A percentile compares a stretch with the other conserved stretches of the same genome.
These are phyloP conservation scores for Leonotis leonurus DNA, from an alignment of 257 asterid genomes.

Conservation along the genomic window DNA sequence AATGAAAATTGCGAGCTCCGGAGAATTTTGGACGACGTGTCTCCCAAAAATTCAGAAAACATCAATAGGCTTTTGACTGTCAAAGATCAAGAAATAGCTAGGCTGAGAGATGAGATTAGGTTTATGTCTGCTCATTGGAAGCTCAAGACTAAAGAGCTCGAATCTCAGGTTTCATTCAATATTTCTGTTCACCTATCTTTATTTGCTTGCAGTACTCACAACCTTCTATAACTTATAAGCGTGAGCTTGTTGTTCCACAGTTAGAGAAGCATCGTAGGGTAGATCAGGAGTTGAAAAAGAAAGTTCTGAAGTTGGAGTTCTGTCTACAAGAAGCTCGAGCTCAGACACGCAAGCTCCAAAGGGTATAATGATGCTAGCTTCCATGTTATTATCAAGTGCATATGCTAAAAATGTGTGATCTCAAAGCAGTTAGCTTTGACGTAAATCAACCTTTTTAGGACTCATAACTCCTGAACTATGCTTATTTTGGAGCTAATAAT, in stretches of 20 bases:
- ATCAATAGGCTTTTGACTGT: constrained; percentile 52
- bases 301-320: constrained; percentile 72
- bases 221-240: neutral
- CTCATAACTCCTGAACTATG: neutral
- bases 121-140: constrained; percentile 89
- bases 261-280: constrained; percentile 83
- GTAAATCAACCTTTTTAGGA: no score
- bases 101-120: constrained; percentile 70
- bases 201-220: neutral
- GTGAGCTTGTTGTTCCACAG: constrained; percentile 23
- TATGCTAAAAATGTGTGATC: no score
- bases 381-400: neutral
- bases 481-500: no score
- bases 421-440: neutral
- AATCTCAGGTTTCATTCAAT: constrained; percentile 54
- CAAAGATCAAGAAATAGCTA: constrained; percentile 75
- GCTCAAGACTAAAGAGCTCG: constrained; percentile 72
- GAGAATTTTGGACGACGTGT: constrained; percentile 63
- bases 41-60: constrained; percentile 56
- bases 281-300: constrained; percentile 87
- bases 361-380: constrained; percentile 52
- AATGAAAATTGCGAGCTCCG: constrained; percentile 63
- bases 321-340: constrained; percentile 90
- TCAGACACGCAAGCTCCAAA: constrained; percentile 89
- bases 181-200: neutral